Conservation (phyloP, 768 basidiomycete genomes). For the Podaxis mareebaensis region DNA sequence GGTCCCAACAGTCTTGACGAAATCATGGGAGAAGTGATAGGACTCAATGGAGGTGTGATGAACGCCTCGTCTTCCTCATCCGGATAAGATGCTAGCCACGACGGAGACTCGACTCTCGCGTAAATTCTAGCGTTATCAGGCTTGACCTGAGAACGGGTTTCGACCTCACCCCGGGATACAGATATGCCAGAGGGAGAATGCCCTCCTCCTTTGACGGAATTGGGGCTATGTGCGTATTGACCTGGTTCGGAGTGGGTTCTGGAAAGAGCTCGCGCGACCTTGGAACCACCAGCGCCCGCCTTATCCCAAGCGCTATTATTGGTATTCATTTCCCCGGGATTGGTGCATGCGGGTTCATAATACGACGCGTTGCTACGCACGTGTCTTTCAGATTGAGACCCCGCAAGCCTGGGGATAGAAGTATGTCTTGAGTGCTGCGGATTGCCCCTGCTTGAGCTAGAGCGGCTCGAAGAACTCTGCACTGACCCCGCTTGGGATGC, state of each 20-base stretch:
- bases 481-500: background rate
- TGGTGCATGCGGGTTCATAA: background rate
- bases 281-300: background rate
- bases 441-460: background rate
- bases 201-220: background rate
- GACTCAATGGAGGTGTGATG: constrained; percentile 17
- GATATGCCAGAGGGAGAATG: background rate
- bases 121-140: constrained; percentile 13
- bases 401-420: constrained; percentile 4
- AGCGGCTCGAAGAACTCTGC: background rate
- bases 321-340: background rate
- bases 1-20: constrained; percentile 13
- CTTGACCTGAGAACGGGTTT: background rate
- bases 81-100: constrained; percentile 29
- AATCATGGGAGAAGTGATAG: constrained; percentile 20
- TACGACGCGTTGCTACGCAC: constrained; percentile 1
- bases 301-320: background rate
- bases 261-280: background rate
- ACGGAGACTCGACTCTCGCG: constrained; percentile 31
- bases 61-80: constrained; percentile 20
- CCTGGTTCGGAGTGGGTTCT: constrained; percentile 9
- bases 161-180: background rate
- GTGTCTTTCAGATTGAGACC: constrained; percentile 6
- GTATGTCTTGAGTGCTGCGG: constrained; percentile 1
- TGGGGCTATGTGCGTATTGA: background rate